Conservation (phyloP, 441 rosid species). For the Eugenia klotzschiana region DNA sequence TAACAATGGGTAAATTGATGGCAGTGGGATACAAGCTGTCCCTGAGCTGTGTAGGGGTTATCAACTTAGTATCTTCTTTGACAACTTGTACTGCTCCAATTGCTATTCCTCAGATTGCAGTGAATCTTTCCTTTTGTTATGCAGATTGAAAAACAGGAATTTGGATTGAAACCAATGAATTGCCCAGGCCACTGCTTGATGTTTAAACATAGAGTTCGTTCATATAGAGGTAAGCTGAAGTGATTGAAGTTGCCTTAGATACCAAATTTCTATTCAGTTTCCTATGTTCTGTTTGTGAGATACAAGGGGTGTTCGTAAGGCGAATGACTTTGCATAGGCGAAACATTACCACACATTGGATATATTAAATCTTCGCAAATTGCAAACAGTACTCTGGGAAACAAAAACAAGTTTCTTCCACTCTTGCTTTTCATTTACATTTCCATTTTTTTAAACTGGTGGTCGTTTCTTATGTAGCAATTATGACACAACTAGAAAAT, state of each 20-base stretch:
- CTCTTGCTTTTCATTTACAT: background rate
- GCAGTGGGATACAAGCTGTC: background rate
- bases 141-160: conserved; percentile 90
- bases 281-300: background rate
- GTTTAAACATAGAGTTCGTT: conserved; percentile 84
- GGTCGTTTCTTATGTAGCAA: background rate
- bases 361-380: background rate
- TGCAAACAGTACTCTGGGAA: background rate
- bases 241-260: background rate
- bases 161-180: conserved; percentile 96
- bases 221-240: conserved; percentile 58
- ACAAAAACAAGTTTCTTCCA: background rate
- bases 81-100: background rate
- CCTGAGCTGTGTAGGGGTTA: background rate
- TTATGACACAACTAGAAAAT: background rate
- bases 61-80: background rate
- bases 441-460: background rate
- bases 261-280: too few species aligned
- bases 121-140: background rate
- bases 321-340: background rate
- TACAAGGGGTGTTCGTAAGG: background rate
- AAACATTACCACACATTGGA: background rate
- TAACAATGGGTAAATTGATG: background rate
- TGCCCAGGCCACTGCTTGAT: conserved; percentile 97
- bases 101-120: background rate